phyloP scores from a whole-genome alignment of 768 basidiomycete species.

The Leucocoprinus leucothites region DNA sequence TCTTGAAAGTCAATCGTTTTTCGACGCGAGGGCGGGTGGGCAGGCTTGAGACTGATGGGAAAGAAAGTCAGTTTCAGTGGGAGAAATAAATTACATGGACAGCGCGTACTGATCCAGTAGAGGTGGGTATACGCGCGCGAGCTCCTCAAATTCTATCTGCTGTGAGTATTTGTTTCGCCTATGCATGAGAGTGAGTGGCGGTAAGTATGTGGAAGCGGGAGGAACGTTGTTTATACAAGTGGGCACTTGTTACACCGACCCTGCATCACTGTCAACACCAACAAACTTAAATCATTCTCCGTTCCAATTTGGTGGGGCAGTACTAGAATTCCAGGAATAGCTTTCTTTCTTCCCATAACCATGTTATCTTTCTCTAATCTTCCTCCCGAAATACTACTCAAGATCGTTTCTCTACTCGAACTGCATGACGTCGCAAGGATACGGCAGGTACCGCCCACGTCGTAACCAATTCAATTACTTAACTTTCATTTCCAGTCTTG shows the following conservation, averaged over 20 bases:
- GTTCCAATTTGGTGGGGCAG: background rate
- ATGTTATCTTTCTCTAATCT: background rate
- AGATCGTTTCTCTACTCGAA: slow-evolving; percentile 4
- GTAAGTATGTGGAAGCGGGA: background rate
- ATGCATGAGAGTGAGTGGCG: slow-evolving; percentile 10
- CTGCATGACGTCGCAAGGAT: slow-evolving; percentile 8
- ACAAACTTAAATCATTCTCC: slow-evolving; percentile 1
- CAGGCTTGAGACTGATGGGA: slow-evolving; percentile 6
- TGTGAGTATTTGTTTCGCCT: slow-evolving; percentile 9
- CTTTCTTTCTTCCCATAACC: background rate
- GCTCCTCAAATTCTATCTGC: slow-evolving; percentile 7
- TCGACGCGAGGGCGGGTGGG: slow-evolving; percentile 5
- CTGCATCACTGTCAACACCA: slow-evolving; percentile 8
- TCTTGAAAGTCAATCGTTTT: slow-evolving; percentile 73
- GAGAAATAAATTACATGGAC: background rate
- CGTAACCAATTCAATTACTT: background rate
- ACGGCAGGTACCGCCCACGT: slow-evolving; percentile 9
- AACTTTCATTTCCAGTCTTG: background rate
- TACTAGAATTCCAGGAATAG: too few species aligned
- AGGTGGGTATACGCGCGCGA: slow-evolving; percentile 8
- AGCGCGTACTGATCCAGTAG: slow-evolving; percentile 3
- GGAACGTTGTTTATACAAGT: slow-evolving; percentile 10
- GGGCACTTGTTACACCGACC: slow-evolving; percentile 2
- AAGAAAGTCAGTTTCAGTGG: background rate
- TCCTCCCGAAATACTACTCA: slow-evolving; percentile 8